These are phyloP conservation scores for Massarina eburnea DNA, from an alignment of 2,329 filamentous ascomycete genomes.

Conservation along the genomic window DNA sequence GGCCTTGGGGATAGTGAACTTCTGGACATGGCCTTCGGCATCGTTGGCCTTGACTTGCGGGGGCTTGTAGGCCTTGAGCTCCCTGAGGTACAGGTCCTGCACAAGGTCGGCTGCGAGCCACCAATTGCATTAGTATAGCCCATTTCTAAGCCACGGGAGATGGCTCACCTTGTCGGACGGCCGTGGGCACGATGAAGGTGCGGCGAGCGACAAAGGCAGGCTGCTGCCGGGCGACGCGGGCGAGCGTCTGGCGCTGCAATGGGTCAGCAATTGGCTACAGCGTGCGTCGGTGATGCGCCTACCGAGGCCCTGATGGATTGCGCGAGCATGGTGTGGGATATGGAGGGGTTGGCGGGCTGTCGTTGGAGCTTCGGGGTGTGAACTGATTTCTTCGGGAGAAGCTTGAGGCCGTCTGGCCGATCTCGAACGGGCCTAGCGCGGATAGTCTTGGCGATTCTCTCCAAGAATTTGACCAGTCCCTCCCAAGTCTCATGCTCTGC, in stretches of 20 bases:
- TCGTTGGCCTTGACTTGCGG: slow-evolving; percentile 81
- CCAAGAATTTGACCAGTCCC: too few species aligned
- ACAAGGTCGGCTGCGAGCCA: slow-evolving; percentile 79
- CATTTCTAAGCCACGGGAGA: slow-evolving; percentile 22
- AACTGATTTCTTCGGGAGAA: slow-evolving; percentile 20
- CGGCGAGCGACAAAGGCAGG: slow-evolving; percentile 58
- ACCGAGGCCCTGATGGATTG: slow-evolving; percentile 65
- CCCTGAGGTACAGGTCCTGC: slow-evolving; percentile 95
- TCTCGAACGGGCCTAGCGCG: slow-evolving; percentile 20
- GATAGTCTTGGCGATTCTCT: background rate
- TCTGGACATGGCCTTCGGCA: slow-evolving; percentile 86
- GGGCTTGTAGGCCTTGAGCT: slow-evolving; percentile 94
- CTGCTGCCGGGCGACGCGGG: slow-evolving; percentile 62
- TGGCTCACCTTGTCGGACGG: slow-evolving; percentile 62
- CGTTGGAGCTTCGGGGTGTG: slow-evolving; percentile 31
- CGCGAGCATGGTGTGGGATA: slow-evolving; percentile 56
- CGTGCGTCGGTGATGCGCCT: slow-evolving; percentile 28
- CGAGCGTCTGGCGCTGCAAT: slow-evolving; percentile 61
- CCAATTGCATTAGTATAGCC: slow-evolving; percentile 37
- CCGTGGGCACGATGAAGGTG: slow-evolving; percentile 64
- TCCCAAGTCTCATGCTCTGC: too few species aligned
- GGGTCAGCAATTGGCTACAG: slow-evolving; percentile 27
- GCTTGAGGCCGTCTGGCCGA: slow-evolving; percentile 14
- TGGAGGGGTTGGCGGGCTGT: slow-evolving; percentile 32
- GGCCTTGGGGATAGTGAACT: slow-evolving; percentile 76